Percentiles rank a stretch among this genome's conserved stretches.
Evolutionary conservation across 2,329 filamentous ascomycete species (phyloP).

Genomic region (Fulvia fulva): DNA sequence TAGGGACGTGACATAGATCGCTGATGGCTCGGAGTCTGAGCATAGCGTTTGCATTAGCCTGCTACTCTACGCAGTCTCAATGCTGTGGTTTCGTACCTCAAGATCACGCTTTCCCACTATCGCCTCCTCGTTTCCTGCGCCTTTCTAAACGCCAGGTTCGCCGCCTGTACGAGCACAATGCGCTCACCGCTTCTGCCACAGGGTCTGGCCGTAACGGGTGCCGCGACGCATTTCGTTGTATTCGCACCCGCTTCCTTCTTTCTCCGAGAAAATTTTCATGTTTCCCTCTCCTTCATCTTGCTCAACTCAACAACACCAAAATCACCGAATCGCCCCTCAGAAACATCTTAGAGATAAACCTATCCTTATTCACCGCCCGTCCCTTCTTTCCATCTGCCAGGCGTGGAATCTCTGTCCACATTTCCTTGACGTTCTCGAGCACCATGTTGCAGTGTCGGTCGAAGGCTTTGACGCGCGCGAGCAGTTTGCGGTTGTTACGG

Average conservation of each 20-base stretch:
- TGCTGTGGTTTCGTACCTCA: neutral
- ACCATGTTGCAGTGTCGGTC: constrained; percentile 99
- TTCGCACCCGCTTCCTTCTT: too few species aligned
- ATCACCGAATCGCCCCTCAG: constrained; percentile 84
- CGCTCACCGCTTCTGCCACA: too few species aligned
- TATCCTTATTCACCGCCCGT: constrained; percentile 89
- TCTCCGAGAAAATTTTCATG: neutral
- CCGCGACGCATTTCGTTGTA: neutral
- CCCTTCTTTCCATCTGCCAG: constrained; percentile 84
- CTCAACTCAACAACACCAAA: constrained; percentile 69
- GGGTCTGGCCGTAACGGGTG: too few species aligned
- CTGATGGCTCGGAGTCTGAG: neutral
- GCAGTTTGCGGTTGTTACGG: constrained; percentile 96
- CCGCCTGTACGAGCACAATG: neutral
- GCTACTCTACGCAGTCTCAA: neutral
- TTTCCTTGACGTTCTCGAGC: constrained; percentile 94
- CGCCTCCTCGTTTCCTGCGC: neutral
- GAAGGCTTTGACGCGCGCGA: constrained; percentile 96
- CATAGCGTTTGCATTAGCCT: neutral
- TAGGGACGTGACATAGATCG: neutral
- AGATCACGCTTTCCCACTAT: neutral
- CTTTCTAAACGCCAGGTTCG: neutral
- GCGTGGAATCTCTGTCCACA: constrained; percentile 95
- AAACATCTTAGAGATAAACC: constrained; percentile 98
- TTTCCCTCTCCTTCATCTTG: neutral